phyloP scores from a whole-genome alignment of 495 filamentous ascomycete genomes.

The Penicillium malachiteum region DNA sequence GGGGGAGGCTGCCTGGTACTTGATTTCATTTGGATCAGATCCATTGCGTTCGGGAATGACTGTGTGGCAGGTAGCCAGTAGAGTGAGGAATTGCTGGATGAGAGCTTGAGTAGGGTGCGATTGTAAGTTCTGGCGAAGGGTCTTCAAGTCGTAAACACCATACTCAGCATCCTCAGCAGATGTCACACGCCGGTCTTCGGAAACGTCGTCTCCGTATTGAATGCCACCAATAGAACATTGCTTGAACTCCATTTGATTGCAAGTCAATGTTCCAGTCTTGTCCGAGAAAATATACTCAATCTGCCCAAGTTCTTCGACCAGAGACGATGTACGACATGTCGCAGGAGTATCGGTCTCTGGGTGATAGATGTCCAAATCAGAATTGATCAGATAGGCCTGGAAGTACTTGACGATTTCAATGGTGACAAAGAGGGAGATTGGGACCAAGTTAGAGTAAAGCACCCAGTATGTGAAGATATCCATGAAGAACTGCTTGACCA shows the following conservation, averaged over 20 bases:
- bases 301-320: conserved; percentile 97
- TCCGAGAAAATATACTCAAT: conserved; percentile 99
- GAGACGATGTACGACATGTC: conserved; percentile 89
- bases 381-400: conserved; percentile 95
- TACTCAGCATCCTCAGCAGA: conserved; percentile 65
- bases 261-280: conserved; percentile 98
- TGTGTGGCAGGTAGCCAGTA: conserved; percentile 92
- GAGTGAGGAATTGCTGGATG: conserved; percentile 87
- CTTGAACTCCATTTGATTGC: conserved; percentile 99
- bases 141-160: conserved; percentile 87
- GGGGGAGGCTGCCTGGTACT: conserved; percentile 96
- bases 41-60: conserved; percentile 90
- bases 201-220: conserved; percentile 89
- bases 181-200: conserved; percentile 84
- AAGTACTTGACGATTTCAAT: conserved; percentile 98
- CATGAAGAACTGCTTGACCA: conserved; percentile 80
- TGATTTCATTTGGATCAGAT: conserved; percentile 75
- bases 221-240: conserved; percentile 90
- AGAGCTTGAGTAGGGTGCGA: conserved; percentile 63
- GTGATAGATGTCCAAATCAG: conserved; percentile 97
- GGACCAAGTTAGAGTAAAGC: conserved; percentile 94
- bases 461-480: conserved; percentile 99
- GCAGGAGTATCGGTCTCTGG: conserved; percentile 93
- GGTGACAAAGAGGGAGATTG: conserved; percentile 96
- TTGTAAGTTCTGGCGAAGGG: conserved; percentile 69